Evolutionary conservation across 2,329 filamentous ascomycete genomes (phyloP).

Genomic region (Neofusicoccum umdonicola): DNA sequence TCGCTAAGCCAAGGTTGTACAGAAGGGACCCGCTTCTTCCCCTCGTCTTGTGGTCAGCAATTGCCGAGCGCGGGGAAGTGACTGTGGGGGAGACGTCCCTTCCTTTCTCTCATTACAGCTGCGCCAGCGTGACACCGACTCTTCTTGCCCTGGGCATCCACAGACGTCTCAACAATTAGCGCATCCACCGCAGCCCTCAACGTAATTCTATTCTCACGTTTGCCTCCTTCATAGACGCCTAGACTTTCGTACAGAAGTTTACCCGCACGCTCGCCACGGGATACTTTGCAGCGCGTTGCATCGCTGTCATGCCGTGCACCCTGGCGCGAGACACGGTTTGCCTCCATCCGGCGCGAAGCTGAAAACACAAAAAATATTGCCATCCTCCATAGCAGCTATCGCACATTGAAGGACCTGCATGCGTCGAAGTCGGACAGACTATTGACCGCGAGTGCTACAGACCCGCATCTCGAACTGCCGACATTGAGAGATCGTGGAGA

Average conservation of each 20-base stretch:
- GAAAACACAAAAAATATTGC: not conserved
- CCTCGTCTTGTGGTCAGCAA: not conserved
- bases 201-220: not conserved
- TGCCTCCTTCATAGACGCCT: not conserved
- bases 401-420: not conserved
- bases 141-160: not conserved
- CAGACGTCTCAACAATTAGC: not conserved
- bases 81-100: not conserved
- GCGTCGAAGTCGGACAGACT: not conserved
- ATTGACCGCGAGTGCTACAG: not conserved
- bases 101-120: not conserved
- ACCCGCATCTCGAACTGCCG: not conserved
- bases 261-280: not conserved
- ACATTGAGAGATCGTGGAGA: not conserved
- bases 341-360: not conserved
- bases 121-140: not conserved
- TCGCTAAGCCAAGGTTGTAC: slow-evolving; percentile 4
- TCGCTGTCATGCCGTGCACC: slow-evolving; percentile 1
- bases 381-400: too few relatives aligned
- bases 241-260: not conserved
- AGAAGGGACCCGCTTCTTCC: slow-evolving; percentile 2
- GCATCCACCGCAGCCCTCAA: not conserved
- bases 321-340: not conserved
- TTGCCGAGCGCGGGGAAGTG: slow-evolving; percentile 9
- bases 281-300: not conserved